phyloP scores from a whole-genome alignment of 2,329 filamentous ascomycete species.

The Diaporthe humulicola region DNA sequence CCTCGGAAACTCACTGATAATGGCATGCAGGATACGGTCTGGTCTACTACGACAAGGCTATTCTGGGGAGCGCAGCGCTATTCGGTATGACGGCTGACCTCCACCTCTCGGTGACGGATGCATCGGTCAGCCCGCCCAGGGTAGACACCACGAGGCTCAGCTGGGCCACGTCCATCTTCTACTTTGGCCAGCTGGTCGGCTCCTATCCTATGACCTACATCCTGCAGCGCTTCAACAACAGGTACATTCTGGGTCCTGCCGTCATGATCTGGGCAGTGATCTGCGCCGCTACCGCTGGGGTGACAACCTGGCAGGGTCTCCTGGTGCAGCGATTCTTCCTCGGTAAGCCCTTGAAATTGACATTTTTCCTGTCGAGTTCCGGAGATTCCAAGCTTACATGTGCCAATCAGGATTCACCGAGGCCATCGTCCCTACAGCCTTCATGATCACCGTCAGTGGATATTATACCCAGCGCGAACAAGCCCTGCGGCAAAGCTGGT shows the following conservation, averaged over 20 bases:
- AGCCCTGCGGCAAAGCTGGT: slow-evolving; percentile 74
- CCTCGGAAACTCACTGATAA: background rate
- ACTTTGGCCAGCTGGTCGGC: slow-evolving; percentile 83
- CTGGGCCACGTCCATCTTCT: slow-evolving; percentile 85
- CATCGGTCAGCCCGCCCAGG: slow-evolving; percentile 43
- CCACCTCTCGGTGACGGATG: slow-evolving; percentile 66
- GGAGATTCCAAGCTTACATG: background rate
- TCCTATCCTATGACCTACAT: slow-evolving; percentile 80
- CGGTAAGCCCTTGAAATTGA: slow-evolving; percentile 41
- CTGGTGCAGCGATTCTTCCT: slow-evolving; percentile 77
- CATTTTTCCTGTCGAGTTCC: background rate
- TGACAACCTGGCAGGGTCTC: slow-evolving; percentile 73
- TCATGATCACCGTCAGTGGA: slow-evolving; percentile 73
- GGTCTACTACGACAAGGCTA: slow-evolving; percentile 82
- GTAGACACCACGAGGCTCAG: slow-evolving; percentile 75
- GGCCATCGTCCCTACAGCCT: slow-evolving; percentile 74
- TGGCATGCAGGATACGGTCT: slow-evolving; percentile 66
- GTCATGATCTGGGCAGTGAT: slow-evolving; percentile 76
- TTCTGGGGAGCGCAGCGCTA: slow-evolving; percentile 78
- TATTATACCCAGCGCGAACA: slow-evolving; percentile 78
- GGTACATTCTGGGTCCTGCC: slow-evolving; percentile 72
- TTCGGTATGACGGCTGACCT: slow-evolving; percentile 84
- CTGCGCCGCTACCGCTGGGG: slow-evolving; percentile 77
- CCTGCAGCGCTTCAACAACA: slow-evolving; percentile 76
- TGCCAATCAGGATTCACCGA: slow-evolving; percentile 64